phyloP scores from a whole-genome alignment of 345 rosid species.

The Balakata baccata region DNA sequence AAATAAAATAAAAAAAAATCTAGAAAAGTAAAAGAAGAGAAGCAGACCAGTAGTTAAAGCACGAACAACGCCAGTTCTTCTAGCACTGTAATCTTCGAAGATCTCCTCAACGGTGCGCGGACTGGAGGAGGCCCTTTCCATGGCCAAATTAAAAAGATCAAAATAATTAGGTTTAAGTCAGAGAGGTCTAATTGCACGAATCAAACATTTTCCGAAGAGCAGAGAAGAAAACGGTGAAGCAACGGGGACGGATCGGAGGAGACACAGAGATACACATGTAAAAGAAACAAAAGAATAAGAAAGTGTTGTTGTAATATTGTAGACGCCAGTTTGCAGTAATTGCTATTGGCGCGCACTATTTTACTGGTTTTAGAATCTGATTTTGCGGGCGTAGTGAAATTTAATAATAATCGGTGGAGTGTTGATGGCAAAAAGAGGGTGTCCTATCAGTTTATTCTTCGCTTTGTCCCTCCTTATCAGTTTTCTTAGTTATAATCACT shows the following conservation, averaged over 20 bases:
- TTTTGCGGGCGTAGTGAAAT: neutral
- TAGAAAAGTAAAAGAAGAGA: neutral
- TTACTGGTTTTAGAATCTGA: neutral
- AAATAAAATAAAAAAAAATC: neutral
- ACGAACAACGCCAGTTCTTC: constrained; percentile 22
- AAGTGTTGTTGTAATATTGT: constrained; percentile 8
- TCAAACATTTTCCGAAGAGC: neutral
- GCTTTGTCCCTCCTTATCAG: neutral
- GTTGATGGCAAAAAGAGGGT: neutral
- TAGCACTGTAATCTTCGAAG: constrained; percentile 25
- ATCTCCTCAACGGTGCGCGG: constrained; percentile 25
- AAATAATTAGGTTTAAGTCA: neutral
- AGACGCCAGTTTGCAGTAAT: constrained; percentile 10
- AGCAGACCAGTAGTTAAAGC: constrained; percentile 21
- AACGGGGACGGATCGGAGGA: constrained; percentile 13
- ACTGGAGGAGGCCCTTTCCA: constrained; percentile 26
- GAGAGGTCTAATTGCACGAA: neutral
- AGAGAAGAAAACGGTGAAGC: neutral
- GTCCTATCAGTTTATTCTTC: too few species aligned
- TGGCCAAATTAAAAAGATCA: constrained; percentile 7
- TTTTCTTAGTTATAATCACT: neutral
- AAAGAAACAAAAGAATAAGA: neutral
- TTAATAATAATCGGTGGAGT: neutral
- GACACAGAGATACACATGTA: constrained; percentile 2
- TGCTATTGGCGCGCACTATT: constrained; percentile 17